Base-by-base conservation (phyloP, 139 green algal species). In the Spirogloea muscicola region DNA sequence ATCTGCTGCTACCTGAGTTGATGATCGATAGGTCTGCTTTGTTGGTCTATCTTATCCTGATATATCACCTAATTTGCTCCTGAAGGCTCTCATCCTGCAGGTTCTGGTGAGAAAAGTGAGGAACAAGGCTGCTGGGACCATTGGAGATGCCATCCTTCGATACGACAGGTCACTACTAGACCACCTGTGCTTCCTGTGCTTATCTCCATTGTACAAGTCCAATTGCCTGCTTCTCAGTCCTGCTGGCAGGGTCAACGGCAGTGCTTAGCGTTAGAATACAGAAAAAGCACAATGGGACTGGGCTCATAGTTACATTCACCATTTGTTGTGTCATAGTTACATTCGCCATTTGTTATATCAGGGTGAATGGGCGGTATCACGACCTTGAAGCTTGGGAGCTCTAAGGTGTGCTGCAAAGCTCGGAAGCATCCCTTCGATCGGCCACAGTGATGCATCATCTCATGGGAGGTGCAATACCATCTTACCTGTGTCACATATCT, bases 61-160 rank as follows among this genome's bases (percentile, higher is more conserved):
- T n/a, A n/a, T n/a, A n/a, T n/a, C n/a, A n/a, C n/a, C n/a, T n/a
- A n/a, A n/a, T n/a, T n/a, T n/a, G n/a, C n/a, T n/a, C n/a, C n/a
- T n/a, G n/a, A n/a, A n/a, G n/a, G n/a, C n/a, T n/a, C n/a, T n/a
- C n/a, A n/a, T n/a, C n/a, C n/a, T n/a, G 79, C 77, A 76, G 49
- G 40, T 84, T 29, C 46, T 80, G 3, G 64, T 80, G 33, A 41
- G 33, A 3, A 80, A 94, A 75, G 89, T 96, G 58, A 81, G 92
- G 46, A 96, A 96, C 87, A 96, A 96, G 84, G 72, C 85, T n/a
- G 90, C 92, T 0, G 92, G 92, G 27, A 91, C 77, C 10, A 92
- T 93, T 21, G 91, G 92, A 1, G 83, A 90, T 37, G 68, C 73
- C 6, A 43, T 48, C 39, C 74, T 92, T 67, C 13, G 63, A n/a